Percentiles rank a stretch among this genome's conserved stretches.
phyloP scores from a whole-genome alignment of 2,329 filamentous ascomycete species.

The Celoporthe dispersa region DNA sequence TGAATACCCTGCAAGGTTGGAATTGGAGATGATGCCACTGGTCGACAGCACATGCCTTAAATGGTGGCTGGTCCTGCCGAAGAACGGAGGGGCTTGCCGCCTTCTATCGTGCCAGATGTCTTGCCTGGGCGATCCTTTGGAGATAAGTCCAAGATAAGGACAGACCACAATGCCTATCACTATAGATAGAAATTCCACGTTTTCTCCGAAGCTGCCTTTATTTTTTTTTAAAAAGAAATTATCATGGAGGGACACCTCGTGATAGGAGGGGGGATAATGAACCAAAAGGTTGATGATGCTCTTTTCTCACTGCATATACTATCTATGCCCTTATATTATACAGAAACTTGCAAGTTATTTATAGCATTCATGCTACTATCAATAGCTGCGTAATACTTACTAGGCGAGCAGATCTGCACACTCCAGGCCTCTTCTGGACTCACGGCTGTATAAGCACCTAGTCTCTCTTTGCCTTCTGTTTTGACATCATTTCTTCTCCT shows the following conservation, averaged over 20 bases:
- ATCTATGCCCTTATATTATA: background rate
- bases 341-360: no score
- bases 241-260: no score
- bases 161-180: background rate
- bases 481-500: background rate
- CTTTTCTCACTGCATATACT: background rate
- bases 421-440: background rate
- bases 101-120: conserved; percentile 2
- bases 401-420: background rate
- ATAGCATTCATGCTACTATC: background rate
- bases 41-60: background rate
- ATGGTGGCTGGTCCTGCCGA: conserved; percentile 5
- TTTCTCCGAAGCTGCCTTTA: background rate
- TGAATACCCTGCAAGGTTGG: background rate
- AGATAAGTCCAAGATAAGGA: conserved; percentile 1
- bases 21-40: conserved; percentile 4
- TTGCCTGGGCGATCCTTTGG: background rate
- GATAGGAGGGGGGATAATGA: background rate
- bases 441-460: background rate
- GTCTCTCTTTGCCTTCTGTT: background rate
- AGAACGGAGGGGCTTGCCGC: conserved; percentile 4
- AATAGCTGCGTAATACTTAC: no score
- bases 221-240: background rate
- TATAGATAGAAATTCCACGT: background rate
- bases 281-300: no score